These are phyloP conservation scores for Erigeron canadensis DNA, from an alignment of 129 eudicot genomes.

Conservation along the genomic window DNA sequence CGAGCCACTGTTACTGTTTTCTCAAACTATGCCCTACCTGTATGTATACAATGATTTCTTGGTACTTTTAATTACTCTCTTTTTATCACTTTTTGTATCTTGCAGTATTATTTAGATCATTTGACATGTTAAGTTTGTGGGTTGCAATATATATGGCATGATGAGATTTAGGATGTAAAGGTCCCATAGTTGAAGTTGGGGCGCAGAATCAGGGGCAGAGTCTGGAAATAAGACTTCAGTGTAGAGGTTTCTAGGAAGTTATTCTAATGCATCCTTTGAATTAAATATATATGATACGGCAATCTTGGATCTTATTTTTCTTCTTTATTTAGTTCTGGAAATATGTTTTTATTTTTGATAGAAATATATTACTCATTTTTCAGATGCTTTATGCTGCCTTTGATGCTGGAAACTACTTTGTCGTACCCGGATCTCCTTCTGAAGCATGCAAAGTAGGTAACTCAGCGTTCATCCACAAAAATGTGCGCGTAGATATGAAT, in stretches of 20 bases:
- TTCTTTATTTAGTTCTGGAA: not conserved
- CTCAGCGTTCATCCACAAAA: conserved; percentile 28
- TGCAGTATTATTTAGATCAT: not conserved
- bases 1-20: conserved; percentile 83
- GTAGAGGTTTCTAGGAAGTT: too few species aligned
- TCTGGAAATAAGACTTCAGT: not conserved
- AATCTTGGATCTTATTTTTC: too few species aligned
- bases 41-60: conserved; percentile 31
- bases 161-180: conserved; percentile 14
- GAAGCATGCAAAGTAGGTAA: conserved; percentile 59
- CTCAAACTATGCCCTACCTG: conserved; percentile 83
- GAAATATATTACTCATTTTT: not conserved
- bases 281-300: too few species aligned
- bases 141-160: not conserved
- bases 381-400: conserved; percentile 78
- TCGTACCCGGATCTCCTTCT: conserved; percentile 80
- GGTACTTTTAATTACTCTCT: not conserved
- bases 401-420: conserved; percentile 83
- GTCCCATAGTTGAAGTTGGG: not conserved
- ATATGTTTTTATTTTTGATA: not conserved
- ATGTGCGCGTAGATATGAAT: conserved; percentile 40
- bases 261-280: too few species aligned
- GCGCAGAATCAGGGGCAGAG: conserved; percentile 16
- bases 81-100: not conserved
- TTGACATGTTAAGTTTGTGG: conserved; percentile 21